Percentiles rank a stretch among this genome's conserved stretches.
Conservation (phyloP, 495 filamentous ascomycete species). For the Schizothecium vesticola region DNA sequence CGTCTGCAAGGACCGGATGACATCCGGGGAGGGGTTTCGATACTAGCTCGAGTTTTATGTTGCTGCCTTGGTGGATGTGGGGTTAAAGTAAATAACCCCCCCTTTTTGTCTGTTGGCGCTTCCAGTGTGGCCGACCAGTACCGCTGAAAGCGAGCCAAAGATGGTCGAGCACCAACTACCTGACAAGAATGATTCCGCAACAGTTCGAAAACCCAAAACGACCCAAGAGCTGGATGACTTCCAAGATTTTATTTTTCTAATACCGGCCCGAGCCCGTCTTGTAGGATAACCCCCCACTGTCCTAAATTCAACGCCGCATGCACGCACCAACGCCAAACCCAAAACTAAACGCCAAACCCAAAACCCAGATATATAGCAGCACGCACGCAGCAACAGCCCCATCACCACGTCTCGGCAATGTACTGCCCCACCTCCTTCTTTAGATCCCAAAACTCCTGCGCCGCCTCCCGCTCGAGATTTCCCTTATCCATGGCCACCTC, state of each 20-base stretch:
- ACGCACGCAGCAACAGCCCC: not conserved
- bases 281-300: not conserved
- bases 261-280: slow-evolving; percentile 12
- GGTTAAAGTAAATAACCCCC: not conserved
- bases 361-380: not conserved
- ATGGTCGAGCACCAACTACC: not conserved
- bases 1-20: not conserved
- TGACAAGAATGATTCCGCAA: not conserved
- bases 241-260: not conserved
- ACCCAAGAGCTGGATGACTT: not conserved
- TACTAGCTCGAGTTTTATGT: not conserved
- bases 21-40: not conserved
- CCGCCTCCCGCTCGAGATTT: slow-evolving; percentile 65
- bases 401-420: slow-evolving; percentile 70
- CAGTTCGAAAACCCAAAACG: not conserved
- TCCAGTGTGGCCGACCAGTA: not conserved
- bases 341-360: not conserved
- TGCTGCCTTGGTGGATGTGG: not conserved
- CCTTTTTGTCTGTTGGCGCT: not conserved
- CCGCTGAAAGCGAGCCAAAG: not conserved
- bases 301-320: not conserved
- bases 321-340: not conserved
- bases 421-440: slow-evolving; percentile 85
- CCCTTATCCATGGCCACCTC: slow-evolving; percentile 79
- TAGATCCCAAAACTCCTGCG: slow-evolving; percentile 68